Evolutionary conservation across 2,329 filamentous ascomycete genomes (phyloP), one percentile per base, ranked within the genome.

Genomic region (Paecilomyces sp.): DNA sequence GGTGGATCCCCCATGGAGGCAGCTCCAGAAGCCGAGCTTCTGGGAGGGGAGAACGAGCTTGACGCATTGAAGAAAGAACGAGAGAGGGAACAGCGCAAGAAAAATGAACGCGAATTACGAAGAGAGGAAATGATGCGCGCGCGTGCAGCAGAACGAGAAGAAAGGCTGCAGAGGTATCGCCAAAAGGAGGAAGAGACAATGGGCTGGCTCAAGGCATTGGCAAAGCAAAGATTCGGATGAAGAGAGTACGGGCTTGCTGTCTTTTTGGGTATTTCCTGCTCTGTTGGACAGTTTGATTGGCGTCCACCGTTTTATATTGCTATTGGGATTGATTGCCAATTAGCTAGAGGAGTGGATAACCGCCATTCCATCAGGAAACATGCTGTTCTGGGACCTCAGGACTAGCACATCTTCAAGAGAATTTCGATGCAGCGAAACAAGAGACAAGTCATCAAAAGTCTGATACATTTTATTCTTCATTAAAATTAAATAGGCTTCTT

Each of bases 181-280:
- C 84, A 85, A 67, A 90, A 91, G 74, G 93, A 97, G 76, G 88
- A 92, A 63, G 86, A 85, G 69, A 96, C 91, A 1, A 91, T 97
- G 81, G 85, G 85, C 55, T 92, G 91, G 82, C 70, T 97, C 69
- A 88, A 83, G 75, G 85, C 87, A 67, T 76, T 97, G 76, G 93
- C 92, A 15, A 88, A 83, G 76, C 85, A 90, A 77, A 83, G 90
- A 63, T 96, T 90, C 81, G 90, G 90, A 28, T 85, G 64, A 72
- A 30, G 11, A 13, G n/a, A 54, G 47, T 12, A 1, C 56, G 47
- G 7, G 6, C 9, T 5, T 12, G 12, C 3, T 50, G 18, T 33
- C 28, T 41, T 7, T 22, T 7, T 25, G 18, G 15, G 31, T 25
- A n/a, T 47, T 47, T 47, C 34, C 33, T 41, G 8, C 55, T 50